A percentile compares a stretch with the other conserved stretches of the same genome.
Evolutionary conservation across 2,329 filamentous ascomycete species (phyloP).

Genomic region (Metarhizium robertsii): DNA sequence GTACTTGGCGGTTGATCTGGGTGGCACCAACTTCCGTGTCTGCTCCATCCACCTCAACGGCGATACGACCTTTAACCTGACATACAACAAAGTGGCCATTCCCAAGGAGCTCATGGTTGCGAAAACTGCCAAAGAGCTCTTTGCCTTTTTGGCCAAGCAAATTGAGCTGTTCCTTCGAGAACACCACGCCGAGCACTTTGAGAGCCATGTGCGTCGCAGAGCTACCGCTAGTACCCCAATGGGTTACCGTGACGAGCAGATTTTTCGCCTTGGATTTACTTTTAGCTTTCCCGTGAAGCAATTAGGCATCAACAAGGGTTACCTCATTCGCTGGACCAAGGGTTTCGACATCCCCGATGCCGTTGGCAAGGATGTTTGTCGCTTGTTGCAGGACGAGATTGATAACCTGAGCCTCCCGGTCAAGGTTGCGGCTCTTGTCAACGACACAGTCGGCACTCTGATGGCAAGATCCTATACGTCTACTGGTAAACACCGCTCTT

Average conservation of each 20-base stretch:
- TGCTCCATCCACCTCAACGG: conserved; percentile 92
- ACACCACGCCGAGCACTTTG: conserved; percentile 84
- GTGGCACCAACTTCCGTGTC: conserved; percentile 96
- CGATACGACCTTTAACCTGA: conserved; percentile 89
- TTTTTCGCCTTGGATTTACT: conserved; percentile 95
- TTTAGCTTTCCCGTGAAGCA: conserved; percentile 97
- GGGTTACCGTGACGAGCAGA: conserved; percentile 59
- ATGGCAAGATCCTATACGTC: conserved; percentile 97
- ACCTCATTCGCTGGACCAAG: conserved; percentile 95
- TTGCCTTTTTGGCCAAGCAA: conserved; percentile 85
- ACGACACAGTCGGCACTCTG: conserved; percentile 93
- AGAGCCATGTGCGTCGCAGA: conserved; percentile 56
- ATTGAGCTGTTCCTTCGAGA: conserved; percentile 80
- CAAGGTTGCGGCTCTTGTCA: conserved; percentile 89
- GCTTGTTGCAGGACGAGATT: conserved; percentile 79
- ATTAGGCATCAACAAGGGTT: conserved; percentile 88
- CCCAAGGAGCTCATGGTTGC: conserved; percentile 85
- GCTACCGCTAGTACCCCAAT: conserved; percentile 48
- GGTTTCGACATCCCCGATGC: conserved; percentile 96
- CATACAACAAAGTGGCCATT: conserved; percentile 85
- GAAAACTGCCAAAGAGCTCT: conserved; percentile 76
- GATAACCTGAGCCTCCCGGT: conserved; percentile 81
- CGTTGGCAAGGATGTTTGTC: conserved; percentile 89
- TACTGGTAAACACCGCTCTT: conserved; percentile 72
- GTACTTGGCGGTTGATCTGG: conserved; percentile 95